Evolutionary conservation across 371 early-diverging fungal genomes (phyloP).

Genomic region (Apophysomyces variabilis): DNA sequence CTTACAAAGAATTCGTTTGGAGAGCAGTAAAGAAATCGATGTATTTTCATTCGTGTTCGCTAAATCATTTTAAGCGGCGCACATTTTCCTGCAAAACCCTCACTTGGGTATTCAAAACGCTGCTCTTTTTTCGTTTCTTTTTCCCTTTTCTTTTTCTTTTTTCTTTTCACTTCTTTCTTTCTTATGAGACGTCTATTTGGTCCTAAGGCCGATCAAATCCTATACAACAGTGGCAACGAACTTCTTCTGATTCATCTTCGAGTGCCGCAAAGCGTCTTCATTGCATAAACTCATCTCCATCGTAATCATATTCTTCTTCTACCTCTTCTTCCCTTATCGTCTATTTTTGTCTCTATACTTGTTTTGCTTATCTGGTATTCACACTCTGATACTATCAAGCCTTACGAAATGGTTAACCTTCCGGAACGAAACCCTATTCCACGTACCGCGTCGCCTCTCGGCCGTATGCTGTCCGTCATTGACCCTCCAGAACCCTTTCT

Average conservation of each 20-base stretch:
- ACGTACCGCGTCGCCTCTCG: constrained; percentile 13
- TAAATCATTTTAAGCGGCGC: too few relatives aligned
- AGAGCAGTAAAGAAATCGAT: too few relatives aligned
- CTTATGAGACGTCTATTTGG: constrained; percentile 11
- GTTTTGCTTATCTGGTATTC: not conserved
- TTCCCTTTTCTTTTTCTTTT: not conserved
- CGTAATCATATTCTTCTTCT: not conserved
- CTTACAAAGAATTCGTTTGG: too few relatives aligned
- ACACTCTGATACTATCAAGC: not conserved
- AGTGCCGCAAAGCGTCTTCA: constrained; percentile 1
- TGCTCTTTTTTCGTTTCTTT: not conserved
- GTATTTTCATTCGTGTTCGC: too few relatives aligned
- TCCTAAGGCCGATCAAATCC: constrained; percentile 10
- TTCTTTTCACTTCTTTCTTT: not conserved
- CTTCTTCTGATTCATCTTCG: constrained; percentile 1
- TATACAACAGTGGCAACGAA: constrained; percentile 3
- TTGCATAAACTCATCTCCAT: not conserved
- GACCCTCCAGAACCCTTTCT: constrained; percentile 38
- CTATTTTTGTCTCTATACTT: not conserved
- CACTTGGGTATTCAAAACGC: too few relatives aligned
- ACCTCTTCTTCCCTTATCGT: not conserved
- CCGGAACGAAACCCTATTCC: constrained; percentile 1
- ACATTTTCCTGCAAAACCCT: too few relatives aligned
- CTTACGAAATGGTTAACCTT: not conserved
- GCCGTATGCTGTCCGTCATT: constrained; percentile 31